phyloP scores from a whole-genome alignment of 2,329 filamentous ascomycete species.

The Alternaria gansuensis region DNA sequence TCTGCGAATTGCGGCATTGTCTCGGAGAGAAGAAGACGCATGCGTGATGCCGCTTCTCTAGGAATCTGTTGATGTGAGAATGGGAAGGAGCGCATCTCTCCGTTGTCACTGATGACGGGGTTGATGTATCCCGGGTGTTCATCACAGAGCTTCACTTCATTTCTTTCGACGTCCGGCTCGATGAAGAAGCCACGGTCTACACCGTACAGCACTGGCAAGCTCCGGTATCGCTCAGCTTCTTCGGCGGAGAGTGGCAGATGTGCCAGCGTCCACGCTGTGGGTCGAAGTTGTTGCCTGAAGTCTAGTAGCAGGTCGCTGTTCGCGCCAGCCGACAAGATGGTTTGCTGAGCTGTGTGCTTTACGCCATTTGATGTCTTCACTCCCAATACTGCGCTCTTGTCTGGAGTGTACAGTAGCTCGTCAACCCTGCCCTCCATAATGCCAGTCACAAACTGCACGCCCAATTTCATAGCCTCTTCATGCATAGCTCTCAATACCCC shows the following conservation, averaged over 20 bases:
- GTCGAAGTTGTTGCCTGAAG: constrained; percentile 62
- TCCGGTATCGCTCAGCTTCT: constrained; percentile 58
- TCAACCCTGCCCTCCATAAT: constrained; percentile 51
- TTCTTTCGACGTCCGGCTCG: constrained; percentile 57
- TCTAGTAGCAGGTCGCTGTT: constrained; percentile 59
- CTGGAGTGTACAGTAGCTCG: constrained; percentile 45
- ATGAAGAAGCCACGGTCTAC: constrained; percentile 62
- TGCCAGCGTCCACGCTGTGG: constrained; percentile 64
- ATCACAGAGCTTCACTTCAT: constrained; percentile 63
- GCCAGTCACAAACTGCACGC: constrained; percentile 60
- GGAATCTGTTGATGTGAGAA: constrained; percentile 59
- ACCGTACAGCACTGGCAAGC: constrained; percentile 61
- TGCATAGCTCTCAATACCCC: constrained; percentile 60
- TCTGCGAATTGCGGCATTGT: constrained; percentile 63
- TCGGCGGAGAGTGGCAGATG: constrained; percentile 60
- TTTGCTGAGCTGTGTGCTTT: constrained; percentile 55
- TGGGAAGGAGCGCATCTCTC: constrained; percentile 50
- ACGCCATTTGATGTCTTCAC: constrained; percentile 56
- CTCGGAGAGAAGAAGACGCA: constrained; percentile 60
- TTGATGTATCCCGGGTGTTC: constrained; percentile 67
- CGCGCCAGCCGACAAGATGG: constrained; percentile 62
- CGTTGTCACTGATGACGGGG: constrained; percentile 40
- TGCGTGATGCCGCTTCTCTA: constrained; percentile 57
- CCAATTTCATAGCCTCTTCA: constrained; percentile 57
- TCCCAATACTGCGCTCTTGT: constrained; percentile 53